Evolutionary conservation across 2,329 filamentous ascomycete species (phyloP).

Genomic region (Zymoseptoria crescenta): DNA sequence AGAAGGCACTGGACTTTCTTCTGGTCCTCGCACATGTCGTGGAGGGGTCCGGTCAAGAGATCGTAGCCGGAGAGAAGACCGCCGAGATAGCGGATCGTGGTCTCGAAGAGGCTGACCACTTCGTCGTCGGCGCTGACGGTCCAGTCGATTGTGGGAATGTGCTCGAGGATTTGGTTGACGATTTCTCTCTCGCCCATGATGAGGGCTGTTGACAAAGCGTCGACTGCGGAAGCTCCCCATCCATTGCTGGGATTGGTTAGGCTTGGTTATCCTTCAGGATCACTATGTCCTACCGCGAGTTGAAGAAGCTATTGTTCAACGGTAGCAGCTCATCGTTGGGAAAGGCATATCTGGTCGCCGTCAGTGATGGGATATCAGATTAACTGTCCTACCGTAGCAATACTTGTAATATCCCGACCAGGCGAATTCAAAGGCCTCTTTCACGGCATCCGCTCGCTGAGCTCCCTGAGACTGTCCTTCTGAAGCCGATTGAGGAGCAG

Average conservation of each 20-base stretch:
- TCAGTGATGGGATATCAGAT: constrained; percentile 2
- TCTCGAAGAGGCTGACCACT: constrained; percentile 74
- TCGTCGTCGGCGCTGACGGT: constrained; percentile 59
- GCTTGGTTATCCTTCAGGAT: neutral
- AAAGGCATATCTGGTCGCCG: constrained; percentile 43
- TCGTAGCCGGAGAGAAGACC: constrained; percentile 72
- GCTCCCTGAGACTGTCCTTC: constrained; percentile 6
- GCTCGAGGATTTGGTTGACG: constrained; percentile 61
- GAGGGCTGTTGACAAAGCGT: constrained; percentile 71
- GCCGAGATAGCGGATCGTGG: constrained; percentile 79
- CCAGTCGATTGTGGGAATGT: constrained; percentile 65
- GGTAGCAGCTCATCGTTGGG: constrained; percentile 50
- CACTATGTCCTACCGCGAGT: constrained; percentile 43
- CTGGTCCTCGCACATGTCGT: constrained; percentile 14
- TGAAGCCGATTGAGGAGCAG: neutral
- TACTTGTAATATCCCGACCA: constrained; percentile 50
- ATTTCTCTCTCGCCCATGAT: constrained; percentile 64
- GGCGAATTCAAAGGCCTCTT: constrained; percentile 59
- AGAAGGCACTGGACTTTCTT: constrained; percentile 53
- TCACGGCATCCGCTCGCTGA: constrained; percentile 49
- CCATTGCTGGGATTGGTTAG: constrained; percentile 48
- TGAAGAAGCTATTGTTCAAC: constrained; percentile 53
- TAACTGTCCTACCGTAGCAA: constrained; percentile 1
- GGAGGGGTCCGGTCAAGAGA: constrained; percentile 60
- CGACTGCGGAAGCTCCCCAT: constrained; percentile 78